A percentile compares a stretch with the other conserved stretches of the same genome.
Evolutionary conservation across 2,329 filamentous ascomycete genomes (phyloP).

Genomic region (Sphaceloma murrayae): DNA sequence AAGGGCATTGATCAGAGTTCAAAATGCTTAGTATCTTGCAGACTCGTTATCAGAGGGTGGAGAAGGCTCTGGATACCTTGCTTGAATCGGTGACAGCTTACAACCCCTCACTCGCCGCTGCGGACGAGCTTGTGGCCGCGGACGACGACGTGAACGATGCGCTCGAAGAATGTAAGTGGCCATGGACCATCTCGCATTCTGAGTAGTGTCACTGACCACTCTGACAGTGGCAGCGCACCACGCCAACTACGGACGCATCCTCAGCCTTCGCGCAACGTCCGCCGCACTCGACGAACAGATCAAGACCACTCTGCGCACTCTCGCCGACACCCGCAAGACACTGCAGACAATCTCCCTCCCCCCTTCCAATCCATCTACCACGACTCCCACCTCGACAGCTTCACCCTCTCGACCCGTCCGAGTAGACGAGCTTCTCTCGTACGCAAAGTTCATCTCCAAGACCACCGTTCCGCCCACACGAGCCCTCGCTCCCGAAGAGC

Average conservation of each 20-base stretch:
- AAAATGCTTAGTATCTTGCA: conserved; percentile 36
- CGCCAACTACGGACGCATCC: conserved; percentile 59
- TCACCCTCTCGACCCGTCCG: conserved; percentile 44
- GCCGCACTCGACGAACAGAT: conserved; percentile 61
- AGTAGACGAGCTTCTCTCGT: conserved; percentile 65
- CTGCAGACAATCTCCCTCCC: conserved; percentile 55
- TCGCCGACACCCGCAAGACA: conserved; percentile 64
- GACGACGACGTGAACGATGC: conserved; percentile 58
- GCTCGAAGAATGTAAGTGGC: conserved; percentile 51
- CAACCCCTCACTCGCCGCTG: conserved; percentile 60
- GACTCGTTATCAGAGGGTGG: conserved; percentile 37
- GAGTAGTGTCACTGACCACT: not conserved
- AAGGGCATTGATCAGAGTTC: not conserved
- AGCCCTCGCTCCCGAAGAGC: conserved; percentile 19
- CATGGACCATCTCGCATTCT: not conserved
- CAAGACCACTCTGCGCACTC: conserved; percentile 57
- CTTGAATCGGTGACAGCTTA: conserved; percentile 76
- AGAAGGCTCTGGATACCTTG: conserved; percentile 50
- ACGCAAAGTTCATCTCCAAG: conserved; percentile 69
- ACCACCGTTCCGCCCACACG: conserved; percentile 63
- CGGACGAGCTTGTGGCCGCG: conserved; percentile 59
- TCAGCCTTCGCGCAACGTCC: conserved; percentile 57
- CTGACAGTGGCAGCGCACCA: conserved; percentile 61
- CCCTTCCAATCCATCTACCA: conserved; percentile 43
- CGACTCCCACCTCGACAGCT: conserved; percentile 28